Evolutionary conservation across 2,329 filamentous ascomycete genomes (phyloP).

Genomic region (Pestalotiopsis sp.): DNA sequence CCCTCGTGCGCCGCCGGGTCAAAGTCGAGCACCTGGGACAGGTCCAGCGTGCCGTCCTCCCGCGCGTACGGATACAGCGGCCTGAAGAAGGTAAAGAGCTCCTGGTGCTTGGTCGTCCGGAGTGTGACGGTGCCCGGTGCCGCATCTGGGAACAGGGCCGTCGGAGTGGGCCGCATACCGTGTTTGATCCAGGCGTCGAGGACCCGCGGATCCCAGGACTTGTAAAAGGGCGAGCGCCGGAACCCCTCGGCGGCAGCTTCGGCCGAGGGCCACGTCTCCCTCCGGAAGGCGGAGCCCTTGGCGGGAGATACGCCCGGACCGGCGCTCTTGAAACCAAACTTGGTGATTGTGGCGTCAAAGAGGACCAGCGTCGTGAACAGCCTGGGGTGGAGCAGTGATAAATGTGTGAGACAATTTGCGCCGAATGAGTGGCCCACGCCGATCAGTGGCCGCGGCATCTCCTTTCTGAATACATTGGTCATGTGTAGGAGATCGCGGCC

Average conservation of each 20-base stretch:
- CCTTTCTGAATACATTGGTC: slow-evolving; percentile 78
- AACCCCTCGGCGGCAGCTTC: slow-evolving; percentile 69
- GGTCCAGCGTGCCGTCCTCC: slow-evolving; percentile 42
- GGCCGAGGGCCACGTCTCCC: slow-evolving; percentile 82
- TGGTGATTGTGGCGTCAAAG: slow-evolving; percentile 80
- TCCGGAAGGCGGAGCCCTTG: slow-evolving; percentile 68
- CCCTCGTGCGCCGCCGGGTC: slow-evolving; percentile 39
- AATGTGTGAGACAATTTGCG: slow-evolving; percentile 70
- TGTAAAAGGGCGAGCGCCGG: slow-evolving; percentile 73
- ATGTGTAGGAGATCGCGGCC: slow-evolving; percentile 82
- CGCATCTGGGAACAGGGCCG: slow-evolving; percentile 54
- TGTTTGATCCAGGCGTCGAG: slow-evolving; percentile 73
- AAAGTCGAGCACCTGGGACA: slow-evolving; percentile 47
- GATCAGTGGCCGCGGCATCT: slow-evolving; percentile 81
- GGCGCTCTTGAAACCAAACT: slow-evolving; percentile 43
- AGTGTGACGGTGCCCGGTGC: slow-evolving; percentile 63
- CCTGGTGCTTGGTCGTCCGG: slow-evolving; percentile 83
- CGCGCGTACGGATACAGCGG: slow-evolving; percentile 54
- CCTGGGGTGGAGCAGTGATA: slow-evolving; percentile 78
- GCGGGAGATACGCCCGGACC: slow-evolving; percentile 44
- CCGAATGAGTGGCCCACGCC: slow-evolving; percentile 92
- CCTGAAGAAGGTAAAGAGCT: slow-evolving; percentile 78
- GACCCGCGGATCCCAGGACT: slow-evolving; percentile 79
- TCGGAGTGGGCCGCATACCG: slow-evolving; percentile 77
- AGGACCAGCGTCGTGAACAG: slow-evolving; percentile 76